phyloP scores from a whole-genome alignment of 345 rosid species.

The Geranium rotundifolium region DNA sequence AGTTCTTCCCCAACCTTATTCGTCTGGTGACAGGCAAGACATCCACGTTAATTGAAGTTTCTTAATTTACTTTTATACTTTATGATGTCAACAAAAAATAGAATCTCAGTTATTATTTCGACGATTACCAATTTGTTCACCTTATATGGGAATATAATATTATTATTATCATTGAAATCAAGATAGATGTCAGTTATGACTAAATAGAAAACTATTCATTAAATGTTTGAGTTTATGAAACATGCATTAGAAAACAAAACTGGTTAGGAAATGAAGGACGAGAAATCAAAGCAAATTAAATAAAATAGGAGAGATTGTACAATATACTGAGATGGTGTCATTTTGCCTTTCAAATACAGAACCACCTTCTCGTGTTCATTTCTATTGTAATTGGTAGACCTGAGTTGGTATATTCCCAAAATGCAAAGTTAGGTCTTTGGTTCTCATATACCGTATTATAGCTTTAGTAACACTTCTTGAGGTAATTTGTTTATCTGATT shows the following conservation, averaged over 20 bases:
- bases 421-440: not conserved
- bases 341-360: not conserved
- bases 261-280: not conserved
- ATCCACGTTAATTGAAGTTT: conserved; percentile 5
- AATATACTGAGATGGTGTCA: not conserved
- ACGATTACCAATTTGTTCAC: not conserved
- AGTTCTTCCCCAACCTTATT: conserved; percentile 51
- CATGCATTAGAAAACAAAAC: no score
- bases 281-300: not conserved
- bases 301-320: no score
- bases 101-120: not conserved
- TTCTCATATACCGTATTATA: not conserved
- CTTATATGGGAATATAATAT: not conserved
- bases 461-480: not conserved
- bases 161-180: no score
- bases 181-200: not conserved
- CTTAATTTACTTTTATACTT: not conserved
- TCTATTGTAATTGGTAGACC: not conserved
- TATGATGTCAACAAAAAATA: not conserved
- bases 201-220: not conserved
- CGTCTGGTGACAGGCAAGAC: conserved; percentile 47
- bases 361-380: not conserved
- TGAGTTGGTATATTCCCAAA: not conserved
- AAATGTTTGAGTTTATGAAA: not conserved
- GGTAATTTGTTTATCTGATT: no score